Base-by-base conservation (phyloP, 495 filamentous ascomycete species). In the Saxophila tyrrhenica region DNA sequence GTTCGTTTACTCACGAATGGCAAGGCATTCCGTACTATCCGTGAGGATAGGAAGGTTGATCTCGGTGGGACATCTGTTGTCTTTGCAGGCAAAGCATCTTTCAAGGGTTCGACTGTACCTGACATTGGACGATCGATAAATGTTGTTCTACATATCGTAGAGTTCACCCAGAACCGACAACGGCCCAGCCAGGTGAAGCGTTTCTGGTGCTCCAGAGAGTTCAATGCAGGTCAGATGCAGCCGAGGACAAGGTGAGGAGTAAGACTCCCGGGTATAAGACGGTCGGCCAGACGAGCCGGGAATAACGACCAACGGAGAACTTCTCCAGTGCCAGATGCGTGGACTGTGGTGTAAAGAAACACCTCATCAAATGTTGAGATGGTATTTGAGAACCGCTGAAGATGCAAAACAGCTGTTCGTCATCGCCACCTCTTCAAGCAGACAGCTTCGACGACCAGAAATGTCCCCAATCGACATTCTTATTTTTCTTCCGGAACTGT, bases 381-480 rank as follows among this genome's bases (percentile, higher is more conserved):
- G n/a, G n/a, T n/a, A n/a, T n/a, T n/a, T n/a, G n/a, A n/a, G n/a
- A n/a, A n/a, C n/a, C n/a, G n/a, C n/a, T n/a, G n/a, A n/a, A n/a
- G n/a, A n/a, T n/a, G n/a, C n/a, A n/a, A n/a, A n/a, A n/a, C n/a
- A n/a, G n/a, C n/a, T n/a, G n/a, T n/a, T n/a, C n/a, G n/a, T n/a
- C n/a, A n/a, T n/a, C n/a, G n/a, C n/a, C n/a, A n/a, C n/a, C n/a
- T n/a, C n/a, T n/a, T 35, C 29, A 35, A 35, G 29, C 29, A 35
- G 29, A 13, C n/a, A 44, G 41, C n/a, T 44, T 44, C 41, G 29
- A 35, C 7, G 41, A 8, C 45, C 45, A 48, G 24, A 48, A 48
- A 8, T 25, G 21, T 2, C 10, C 45, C 58, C 58, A 61, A 29
- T 61, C 58, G 7, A 58, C 25, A n/a, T 38, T 41, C 50, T 54